Percentiles rank a stretch among this genome's conserved stretches.
These are phyloP conservation scores for Syncephalastrum racemosum DNA, from an alignment of 371 early-diverging fungal species.

Conservation along the genomic window DNA sequence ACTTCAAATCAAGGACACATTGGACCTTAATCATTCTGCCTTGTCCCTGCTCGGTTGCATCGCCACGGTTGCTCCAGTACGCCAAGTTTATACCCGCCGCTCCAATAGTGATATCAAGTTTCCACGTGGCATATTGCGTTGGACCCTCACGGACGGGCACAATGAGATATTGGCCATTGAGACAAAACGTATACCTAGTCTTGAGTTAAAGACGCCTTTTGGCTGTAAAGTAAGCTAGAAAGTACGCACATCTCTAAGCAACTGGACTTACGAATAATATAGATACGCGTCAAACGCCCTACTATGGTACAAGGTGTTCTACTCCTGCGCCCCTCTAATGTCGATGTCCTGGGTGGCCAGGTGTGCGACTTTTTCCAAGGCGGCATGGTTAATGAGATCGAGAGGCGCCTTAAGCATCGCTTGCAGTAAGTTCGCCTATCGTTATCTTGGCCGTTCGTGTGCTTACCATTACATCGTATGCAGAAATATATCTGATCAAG, in stretches of 20 bases:
- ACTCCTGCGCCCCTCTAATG: slow-evolving; percentile 23
- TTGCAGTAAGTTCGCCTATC: slow-evolving; percentile 15
- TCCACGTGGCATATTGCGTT: slow-evolving; percentile 33
- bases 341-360: slow-evolving; percentile 35
- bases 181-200: slow-evolving; percentile 21
- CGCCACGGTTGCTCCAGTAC: slow-evolving; percentile 22
- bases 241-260: background rate
- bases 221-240: slow-evolving; percentile 36
- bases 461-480: background rate
- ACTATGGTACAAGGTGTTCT: slow-evolving; percentile 35
- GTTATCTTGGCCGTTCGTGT: background rate
- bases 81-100: slow-evolving; percentile 29
- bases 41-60: slow-evolving; percentile 26
- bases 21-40: slow-evolving; percentile 32
- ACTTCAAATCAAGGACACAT: slow-evolving; percentile 35
- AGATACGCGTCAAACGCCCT: slow-evolving; percentile 37
- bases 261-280: background rate
- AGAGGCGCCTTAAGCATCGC: slow-evolving; percentile 23
- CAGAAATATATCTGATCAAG: background rate
- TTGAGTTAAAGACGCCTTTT: slow-evolving; percentile 37
- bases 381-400: slow-evolving; percentile 30
- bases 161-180: slow-evolving; percentile 35
- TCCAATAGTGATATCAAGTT: slow-evolving; percentile 17
- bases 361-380: slow-evolving; percentile 28
- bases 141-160: slow-evolving; percentile 40